Conservation (phyloP, 441 rosid genomes). For the Metrosideros polymorpha region DNA sequence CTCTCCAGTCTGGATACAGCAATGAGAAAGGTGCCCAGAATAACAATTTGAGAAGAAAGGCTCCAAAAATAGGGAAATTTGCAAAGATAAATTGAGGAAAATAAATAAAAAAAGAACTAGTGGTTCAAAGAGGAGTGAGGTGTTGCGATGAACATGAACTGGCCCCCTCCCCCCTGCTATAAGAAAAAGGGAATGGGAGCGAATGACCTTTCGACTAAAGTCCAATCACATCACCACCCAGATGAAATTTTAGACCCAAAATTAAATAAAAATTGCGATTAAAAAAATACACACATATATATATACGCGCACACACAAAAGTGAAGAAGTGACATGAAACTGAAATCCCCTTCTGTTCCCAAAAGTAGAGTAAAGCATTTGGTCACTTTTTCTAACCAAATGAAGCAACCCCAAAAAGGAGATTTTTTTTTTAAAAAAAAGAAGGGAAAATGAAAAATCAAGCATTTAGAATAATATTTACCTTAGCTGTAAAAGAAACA, state of each 20-base stretch:
- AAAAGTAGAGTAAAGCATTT: not conserved
- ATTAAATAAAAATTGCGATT: not conserved
- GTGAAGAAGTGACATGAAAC: not conserved
- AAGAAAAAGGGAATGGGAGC: not conserved
- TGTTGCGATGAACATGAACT: not conserved
- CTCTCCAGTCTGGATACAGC: not conserved
- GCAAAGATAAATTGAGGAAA: not conserved
- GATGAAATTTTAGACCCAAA: not conserved
- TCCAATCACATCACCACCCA: not conserved
- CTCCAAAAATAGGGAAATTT: not conserved
- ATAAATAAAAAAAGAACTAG: not conserved
- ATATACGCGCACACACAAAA: too few species aligned
- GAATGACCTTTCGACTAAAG: not conserved
- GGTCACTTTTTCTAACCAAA: not conserved
- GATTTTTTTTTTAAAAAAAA: not conserved
- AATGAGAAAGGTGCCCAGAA: not conserved
- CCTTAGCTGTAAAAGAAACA: not conserved
- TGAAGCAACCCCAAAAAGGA: not conserved
- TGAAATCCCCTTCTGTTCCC: not conserved
- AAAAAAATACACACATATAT: too few species aligned
- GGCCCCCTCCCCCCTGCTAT: not conserved
- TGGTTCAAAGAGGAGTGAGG: not conserved
- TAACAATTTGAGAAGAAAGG: not conserved
- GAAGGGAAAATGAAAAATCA: not conserved
- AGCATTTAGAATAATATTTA: not conserved